Base-by-base conservation (phyloP, 2,329 filamentous ascomycete species). In the Colletotrichum phormii region DNA sequence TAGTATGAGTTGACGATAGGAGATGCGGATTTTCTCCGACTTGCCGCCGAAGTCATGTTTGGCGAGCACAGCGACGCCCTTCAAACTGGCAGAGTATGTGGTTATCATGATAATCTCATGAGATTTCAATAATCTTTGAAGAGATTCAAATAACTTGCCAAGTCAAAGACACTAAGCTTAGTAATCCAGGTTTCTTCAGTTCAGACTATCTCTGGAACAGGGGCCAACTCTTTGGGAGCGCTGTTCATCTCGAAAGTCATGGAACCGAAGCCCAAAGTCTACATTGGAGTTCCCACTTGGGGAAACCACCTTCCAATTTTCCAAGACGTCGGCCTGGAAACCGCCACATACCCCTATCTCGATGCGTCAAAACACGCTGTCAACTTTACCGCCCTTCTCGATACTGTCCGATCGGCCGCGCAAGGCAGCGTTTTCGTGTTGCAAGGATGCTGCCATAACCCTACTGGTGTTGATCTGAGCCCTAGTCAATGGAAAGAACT, bases 191-290 rank as follows among this genome's bases (percentile, higher is more conserved):
- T 82, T 33, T 79, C 81, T 15, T 82, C 81, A 1, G 80, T 81
- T 0, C 82, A 84, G 73, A 81, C 81, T 9, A 81, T 84, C 37
- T 83, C 81, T 0, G 81, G 82, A 7, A 83, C 82, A 0, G 82
- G 82, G 2, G 80, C 82, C 5, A 78, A 79, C 46, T 81, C 83
- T 63, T 75, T 83, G n/a, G 82, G 77, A 22, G 80, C 79, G 8
- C 62, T 80, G 13, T 77, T 83, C 22, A 65, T 82, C 3, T 75
- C 76, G 22, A 76, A 77, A 3, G 77, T 72, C 9, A 70, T 78
- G 35, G 55, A 75, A 2, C 75, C 76, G 18, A 77, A 74, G 24
- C 72, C 69, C 7, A 75, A 70, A 37, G 79, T 81, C 5, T 83
- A 81, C 60, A 67, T 83, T 11, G 76, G 79, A 5, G 75, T 74